Base-by-base conservation (phyloP, 1,139 yeast species). In the Maudiozyma humilis region DNA sequence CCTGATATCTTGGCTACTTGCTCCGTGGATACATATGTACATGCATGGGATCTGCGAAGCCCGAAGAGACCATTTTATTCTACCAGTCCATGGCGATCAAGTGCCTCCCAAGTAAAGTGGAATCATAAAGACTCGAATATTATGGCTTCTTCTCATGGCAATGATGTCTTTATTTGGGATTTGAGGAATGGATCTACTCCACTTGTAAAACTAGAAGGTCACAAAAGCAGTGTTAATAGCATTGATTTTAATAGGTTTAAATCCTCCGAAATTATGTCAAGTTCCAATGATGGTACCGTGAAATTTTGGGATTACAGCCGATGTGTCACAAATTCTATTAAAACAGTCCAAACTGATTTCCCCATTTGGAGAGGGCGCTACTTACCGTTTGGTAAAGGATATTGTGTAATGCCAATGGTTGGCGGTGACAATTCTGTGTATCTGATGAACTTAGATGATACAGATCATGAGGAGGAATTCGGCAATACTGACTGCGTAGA, bases 21-120 rank as follows among this genome's bases (percentile, higher is more conserved):
- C 58, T 82, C 95, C 0, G 84, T 91, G 17, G 98, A 91, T 59
- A 82, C 96, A 0, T 83, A 78, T 58, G 82, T 88, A 14, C 76
- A 81, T 47, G 78, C 85, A 3, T 91, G 98, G 98, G 98, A 91
- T 64, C 71, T 89, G 72, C 70, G 98, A 48, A 71, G 80, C 10
- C 89, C 96, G 0, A 67, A 70, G 44, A 68, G 73, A 45, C 95
- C 97, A 0, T 80, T 78, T 2, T 75, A 75, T 44, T 75, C 80
- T 41, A 88, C 87, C 69, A 88, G 96, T 5, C 96, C 89, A 58
- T 91, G 96, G 94, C 69, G 86, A 47, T 94, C 96, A 0, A 94
- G 94, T 1, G 94, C 96, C 1, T 79, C 93, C 0, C 97, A 89
- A 61, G 96, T 88, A 14, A 88, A 89, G 62, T 91, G 97, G 97